Percentiles rank a stretch among this genome's conserved stretches.
Evolutionary conservation across 306 rosid species (phyloP).

Genomic region (Fragaria ananassa): DNA sequence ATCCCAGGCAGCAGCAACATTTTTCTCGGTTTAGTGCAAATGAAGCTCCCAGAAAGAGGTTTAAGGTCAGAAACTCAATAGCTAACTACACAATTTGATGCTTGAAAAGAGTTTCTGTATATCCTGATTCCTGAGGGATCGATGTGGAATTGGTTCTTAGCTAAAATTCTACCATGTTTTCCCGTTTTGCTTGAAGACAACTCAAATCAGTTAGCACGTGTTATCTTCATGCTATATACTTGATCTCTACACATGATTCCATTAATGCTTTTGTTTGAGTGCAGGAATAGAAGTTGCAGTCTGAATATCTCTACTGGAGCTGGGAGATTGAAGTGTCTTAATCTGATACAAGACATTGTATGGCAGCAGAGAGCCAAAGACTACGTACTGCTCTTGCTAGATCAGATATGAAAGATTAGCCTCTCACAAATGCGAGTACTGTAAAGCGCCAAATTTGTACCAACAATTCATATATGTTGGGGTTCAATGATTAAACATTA

Average conservation of each 20-base stretch:
- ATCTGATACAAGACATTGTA: neutral
- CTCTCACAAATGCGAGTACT: neutral
- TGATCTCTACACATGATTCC: slow-evolving; percentile 21
- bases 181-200: neutral
- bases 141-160: neutral
- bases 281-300: slow-evolving; percentile 50
- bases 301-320: slow-evolving; percentile 3
- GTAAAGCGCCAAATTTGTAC: neutral
- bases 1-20: slow-evolving; percentile 32
- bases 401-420: neutral
- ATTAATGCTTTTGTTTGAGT: slow-evolving; percentile 21
- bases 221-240: slow-evolving; percentile 9
- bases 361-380: neutral
- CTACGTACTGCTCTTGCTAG: neutral
- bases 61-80: slow-evolving; percentile 51
- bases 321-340: slow-evolving; percentile 7
- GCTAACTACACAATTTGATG: neutral
- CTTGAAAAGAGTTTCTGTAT: neutral
- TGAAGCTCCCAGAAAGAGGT: slow-evolving; percentile 83
- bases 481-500: neutral
- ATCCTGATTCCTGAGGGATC: neutral
- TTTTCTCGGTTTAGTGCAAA: slow-evolving; percentile 18
- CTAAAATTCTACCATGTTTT: neutral
- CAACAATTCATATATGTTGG: neutral
- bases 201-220: neutral